Percentiles rank a stretch among this genome's conserved stretches.
Evolutionary conservation across 2,329 filamentous ascomycete species (phyloP).

Genomic region (Trichoderma gracile): DNA sequence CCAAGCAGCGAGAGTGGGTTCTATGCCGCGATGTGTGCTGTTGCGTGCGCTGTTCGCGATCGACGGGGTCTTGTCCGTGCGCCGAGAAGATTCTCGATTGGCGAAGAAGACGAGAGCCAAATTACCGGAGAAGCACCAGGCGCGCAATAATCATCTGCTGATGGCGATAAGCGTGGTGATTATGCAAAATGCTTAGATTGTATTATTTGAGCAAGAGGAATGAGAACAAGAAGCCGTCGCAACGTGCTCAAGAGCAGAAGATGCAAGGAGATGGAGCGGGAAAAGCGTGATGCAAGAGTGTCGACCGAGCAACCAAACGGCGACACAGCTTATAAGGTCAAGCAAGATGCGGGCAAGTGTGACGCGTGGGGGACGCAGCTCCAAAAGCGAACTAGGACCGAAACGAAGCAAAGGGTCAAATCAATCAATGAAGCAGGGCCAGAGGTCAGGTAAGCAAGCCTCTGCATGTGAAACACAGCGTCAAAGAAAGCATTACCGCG

Average conservation of each 20-base stretch:
- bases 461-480: background rate
- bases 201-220: background rate
- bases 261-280: background rate
- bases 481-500: background rate
- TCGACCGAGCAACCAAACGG: conserved; percentile 22
- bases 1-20: background rate
- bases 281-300: conserved; percentile 15
- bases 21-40: background rate
- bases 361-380: conserved; percentile 4
- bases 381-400: background rate
- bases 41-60: background rate
- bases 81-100: conserved; percentile 1
- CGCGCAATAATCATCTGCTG: background rate
- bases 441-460: too few relatives aligned
- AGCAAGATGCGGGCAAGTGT: conserved; percentile 5
- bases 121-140: background rate
- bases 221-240: background rate
- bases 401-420: background rate
- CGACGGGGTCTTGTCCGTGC: conserved; percentile 8
- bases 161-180: background rate
- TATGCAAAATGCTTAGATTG: background rate
- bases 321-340: conserved; percentile 12
- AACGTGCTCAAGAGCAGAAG: too few relatives aligned
- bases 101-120: background rate
- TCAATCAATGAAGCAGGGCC: too few relatives aligned